Evolutionary conservation across 2,329 filamentous ascomycete genomes (phyloP), one percentile per base, ranked within the genome.

Genomic region (Colletotrichum echinochloae): DNA sequence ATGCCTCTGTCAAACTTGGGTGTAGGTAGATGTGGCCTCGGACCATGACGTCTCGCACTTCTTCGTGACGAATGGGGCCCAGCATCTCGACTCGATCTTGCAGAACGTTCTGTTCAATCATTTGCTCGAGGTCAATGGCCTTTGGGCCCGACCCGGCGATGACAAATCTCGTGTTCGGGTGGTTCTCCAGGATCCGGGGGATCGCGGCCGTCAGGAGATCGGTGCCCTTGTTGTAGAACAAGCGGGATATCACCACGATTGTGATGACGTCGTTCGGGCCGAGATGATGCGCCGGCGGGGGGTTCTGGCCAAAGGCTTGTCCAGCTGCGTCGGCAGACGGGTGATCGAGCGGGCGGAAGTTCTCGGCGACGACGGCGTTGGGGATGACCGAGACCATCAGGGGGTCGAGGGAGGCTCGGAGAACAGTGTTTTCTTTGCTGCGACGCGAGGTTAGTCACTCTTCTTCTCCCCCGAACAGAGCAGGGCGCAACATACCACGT

Each of bases 181-280:
- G 93, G 18, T 91, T 89, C 60, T 94, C 92, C 35, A 98, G 88
- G 63, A 99, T 97, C 57, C 95, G 91, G 0, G 96, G 96, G 64
- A 99, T 97, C 5, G 94, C 94, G 14, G 95, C 96, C 30, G 97
- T 97, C n/a, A 99, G 88, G 0, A 99, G 89, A 79, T 99, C 97
- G 1, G 94, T 98, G 70, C 96, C 96, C 80, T 99, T 99, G 82
- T 99, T 99, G 82, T 98, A 98, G 82, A 98, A 99, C 1, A 99
- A 89, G 26, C 96, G 94, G 11, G 95, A 98, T 72, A 99, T 97
- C 26, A 99, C 95, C 1, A 99, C 94, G 69, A 99, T 98, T 9
- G 94, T 98, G 76, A 99, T 95, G 14, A 90, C 92, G 76, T 98
- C 95, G 73, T 94, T 87, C 0, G 94, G 93, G 0, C 93, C 92